Evolutionary conservation across 2,329 filamentous ascomycete species (phyloP).

Genomic region (Corynespora cassiicola): DNA sequence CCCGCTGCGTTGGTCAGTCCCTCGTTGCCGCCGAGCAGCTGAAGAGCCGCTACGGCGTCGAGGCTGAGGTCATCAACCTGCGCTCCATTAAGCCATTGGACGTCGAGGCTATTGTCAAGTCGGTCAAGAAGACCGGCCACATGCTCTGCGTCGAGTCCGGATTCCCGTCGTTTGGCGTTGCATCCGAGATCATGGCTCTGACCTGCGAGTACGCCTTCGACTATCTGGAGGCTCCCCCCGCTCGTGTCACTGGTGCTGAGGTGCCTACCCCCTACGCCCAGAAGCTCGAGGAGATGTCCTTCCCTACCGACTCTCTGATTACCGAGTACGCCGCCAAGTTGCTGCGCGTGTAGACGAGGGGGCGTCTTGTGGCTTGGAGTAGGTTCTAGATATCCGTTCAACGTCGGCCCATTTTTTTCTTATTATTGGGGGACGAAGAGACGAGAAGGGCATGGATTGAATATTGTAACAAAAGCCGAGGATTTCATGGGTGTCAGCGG

Average conservation of each 20-base stretch:
- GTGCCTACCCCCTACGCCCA: constrained; percentile 95
- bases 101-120: constrained; percentile 92
- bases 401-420: no score
- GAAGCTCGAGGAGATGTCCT: constrained; percentile 92
- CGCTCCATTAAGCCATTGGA: constrained; percentile 97
- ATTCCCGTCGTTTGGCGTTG: constrained; percentile 93
- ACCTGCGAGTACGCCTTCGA: constrained; percentile 98
- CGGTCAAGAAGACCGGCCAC: constrained; percentile 97
- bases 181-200: constrained; percentile 89
- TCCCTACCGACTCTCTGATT: constrained; percentile 90
- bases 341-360: constrained; percentile 69
- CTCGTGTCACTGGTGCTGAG: constrained; percentile 94
- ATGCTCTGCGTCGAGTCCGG: constrained; percentile 93
- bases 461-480: constrained; percentile 35
- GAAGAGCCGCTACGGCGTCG: constrained; percentile 95
- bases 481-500: constrained; percentile 14
- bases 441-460: constrained; percentile 6
- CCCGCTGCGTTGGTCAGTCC: constrained; percentile 92
- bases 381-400: no score
- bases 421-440: not conserved
- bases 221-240: constrained; percentile 92
- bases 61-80: constrained; percentile 97
- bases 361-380: not conserved
- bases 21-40: constrained; percentile 87
- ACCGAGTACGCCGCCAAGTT: constrained; percentile 89